Percentiles rank a stretch among this genome's conserved stretches.
These are phyloP conservation scores for Glycine soja DNA, from an alignment of 306 rosid genomes.

Conservation along the genomic window DNA sequence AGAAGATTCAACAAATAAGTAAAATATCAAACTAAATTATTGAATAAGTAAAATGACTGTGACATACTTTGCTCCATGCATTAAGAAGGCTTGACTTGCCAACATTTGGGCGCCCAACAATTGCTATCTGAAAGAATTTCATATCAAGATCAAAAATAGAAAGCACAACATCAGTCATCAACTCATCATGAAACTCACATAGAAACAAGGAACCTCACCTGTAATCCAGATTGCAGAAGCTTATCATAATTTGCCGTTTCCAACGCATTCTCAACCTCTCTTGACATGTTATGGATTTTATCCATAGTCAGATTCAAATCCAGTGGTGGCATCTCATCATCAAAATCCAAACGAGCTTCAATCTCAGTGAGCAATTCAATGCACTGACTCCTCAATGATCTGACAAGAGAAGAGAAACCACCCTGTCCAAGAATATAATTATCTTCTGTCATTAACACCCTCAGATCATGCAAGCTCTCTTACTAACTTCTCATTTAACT, in stretches of 20 bases:
- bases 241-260: constrained; percentile 93
- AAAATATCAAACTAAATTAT: no score
- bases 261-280: constrained; percentile 80
- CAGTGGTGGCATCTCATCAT: constrained; percentile 93
- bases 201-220: constrained; percentile 56
- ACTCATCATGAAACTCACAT: constrained; percentile 15
- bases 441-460: no score
- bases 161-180: constrained; percentile 5
- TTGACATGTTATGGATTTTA: constrained; percentile 69
- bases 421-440: constrained; percentile 57
- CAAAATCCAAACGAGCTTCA: constrained; percentile 96
- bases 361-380: constrained; percentile 92
- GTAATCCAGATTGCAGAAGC: constrained; percentile 96
- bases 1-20: constrained; percentile 15
- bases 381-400: constrained; percentile 74
- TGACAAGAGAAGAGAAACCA: constrained; percentile 87
- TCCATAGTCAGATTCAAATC: constrained; percentile 65
- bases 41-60: constrained; percentile 19
- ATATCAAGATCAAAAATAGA: constrained; percentile 38
- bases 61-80: constrained; percentile 98
- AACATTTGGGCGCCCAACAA: constrained; percentile 96
- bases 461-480: constrained; percentile 14
- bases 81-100: constrained; percentile 99
- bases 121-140: constrained; percentile 78
- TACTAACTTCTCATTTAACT: no score